Evolutionary conservation across 129 eudicot genomes (phyloP), one percentile per base, ranked within the genome.

Genomic region (Ambrosia artemisiifolia): DNA sequence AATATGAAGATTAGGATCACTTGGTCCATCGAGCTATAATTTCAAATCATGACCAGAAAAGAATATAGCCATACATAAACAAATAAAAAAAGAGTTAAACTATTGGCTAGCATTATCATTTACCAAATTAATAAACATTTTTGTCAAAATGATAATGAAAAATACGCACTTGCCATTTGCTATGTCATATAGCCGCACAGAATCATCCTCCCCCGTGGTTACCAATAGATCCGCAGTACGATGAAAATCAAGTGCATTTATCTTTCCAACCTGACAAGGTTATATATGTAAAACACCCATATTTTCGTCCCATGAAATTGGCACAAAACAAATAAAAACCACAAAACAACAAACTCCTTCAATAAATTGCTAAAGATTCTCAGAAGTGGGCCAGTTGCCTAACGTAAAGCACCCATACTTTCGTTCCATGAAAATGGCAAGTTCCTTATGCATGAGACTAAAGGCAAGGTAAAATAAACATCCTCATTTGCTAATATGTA

Each of bases 181-280:
- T 65, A 84, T 84, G 79, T 88, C 98, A 84, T 85, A 94, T 14
- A 94, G 76, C 70, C 96, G 88, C 44, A 94, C 89, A 1, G 95
- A 90, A 72, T 94, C 98, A 75, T 94, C 98, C 66, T 90, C 98
- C 76, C 93, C 83, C 3, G 98, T 74, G 56, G 97, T 94, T 36
- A 94, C 87, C 73, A 94, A 67, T 48, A 94, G 75, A 86, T 94
- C 98, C 53, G 75, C 87, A 32, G 92, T 84, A 34, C 98, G 90
- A 80, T 94, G 97, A 80, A 94, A 94, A 84, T 94, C 95, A 76
- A 90, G 76, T 7, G 96, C 83, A 67, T 81, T 87, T 72, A 94
- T 87, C 79, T 85, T 87, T 56, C 96, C 98, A 74, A 69, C 96
- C 98, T 94, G 83, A 24, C 75, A 82, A 48, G 69, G 13, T 54